Conservation (phyloP, 148 eudicot genomes). For the Mesembryanthemum crystallinum region DNA sequence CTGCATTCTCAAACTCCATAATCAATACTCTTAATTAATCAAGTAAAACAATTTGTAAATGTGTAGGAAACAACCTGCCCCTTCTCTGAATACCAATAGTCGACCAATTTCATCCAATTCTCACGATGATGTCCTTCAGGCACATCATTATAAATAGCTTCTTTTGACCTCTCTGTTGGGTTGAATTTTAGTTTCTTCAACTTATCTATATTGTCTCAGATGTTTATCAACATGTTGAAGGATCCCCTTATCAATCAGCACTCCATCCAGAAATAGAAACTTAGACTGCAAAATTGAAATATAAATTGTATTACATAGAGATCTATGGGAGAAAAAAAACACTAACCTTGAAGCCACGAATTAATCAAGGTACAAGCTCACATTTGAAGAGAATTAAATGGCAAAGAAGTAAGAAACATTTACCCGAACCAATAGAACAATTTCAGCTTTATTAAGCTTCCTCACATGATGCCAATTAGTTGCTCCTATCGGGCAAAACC, state of each 20-base stretch:
- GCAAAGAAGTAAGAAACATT: neutral
- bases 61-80: neutral
- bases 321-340: neutral
- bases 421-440: neutral
- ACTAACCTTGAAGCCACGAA: neutral
- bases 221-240: constrained; percentile 7
- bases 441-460: neutral
- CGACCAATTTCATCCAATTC: neutral
- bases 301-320: neutral
- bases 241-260: neutral
- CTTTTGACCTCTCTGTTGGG: neutral
- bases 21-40: no score
- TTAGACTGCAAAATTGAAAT: neutral
- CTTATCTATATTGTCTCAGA: neutral
- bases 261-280: neutral
- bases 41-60: no score
- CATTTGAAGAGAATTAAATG: neutral
- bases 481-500: neutral
- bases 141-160: neutral
- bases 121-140: neutral
- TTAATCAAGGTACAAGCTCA: no score
- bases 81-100: neutral
- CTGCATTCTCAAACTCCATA: neutral
- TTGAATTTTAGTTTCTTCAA: neutral
- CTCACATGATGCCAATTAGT: neutral